These are phyloP conservation scores for Evernia prunastri DNA, from an alignment of 495 filamentous ascomycete genomes.

Conservation along the genomic window DNA sequence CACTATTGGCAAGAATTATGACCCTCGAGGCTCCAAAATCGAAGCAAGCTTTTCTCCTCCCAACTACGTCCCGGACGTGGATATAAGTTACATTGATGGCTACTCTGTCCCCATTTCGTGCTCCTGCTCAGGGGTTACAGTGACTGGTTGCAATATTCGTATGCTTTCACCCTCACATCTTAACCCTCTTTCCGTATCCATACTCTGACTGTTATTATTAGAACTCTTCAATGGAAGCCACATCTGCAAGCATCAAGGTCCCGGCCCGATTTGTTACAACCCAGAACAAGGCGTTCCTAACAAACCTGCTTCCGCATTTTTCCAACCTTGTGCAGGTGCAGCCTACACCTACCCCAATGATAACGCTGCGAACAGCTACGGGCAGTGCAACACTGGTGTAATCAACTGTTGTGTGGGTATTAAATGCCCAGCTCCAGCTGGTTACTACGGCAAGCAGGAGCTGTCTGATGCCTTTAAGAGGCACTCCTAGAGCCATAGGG, in stretches of 20 bases:
- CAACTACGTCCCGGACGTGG: constrained; percentile 20
- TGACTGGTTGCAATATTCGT: constrained; percentile 27
- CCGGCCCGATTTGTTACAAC: constrained; percentile 22
- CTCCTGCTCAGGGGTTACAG: constrained; percentile 23
- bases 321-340: constrained; percentile 25
- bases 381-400: constrained; percentile 21
- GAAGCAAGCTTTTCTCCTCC: constrained; percentile 17
- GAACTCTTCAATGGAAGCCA: constrained; percentile 23
- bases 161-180: no score
- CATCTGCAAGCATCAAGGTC: constrained; percentile 21
- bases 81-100: constrained; percentile 25
- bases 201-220: no score
- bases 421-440: constrained; percentile 11
- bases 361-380: constrained; percentile 23
- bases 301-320: constrained; percentile 23
- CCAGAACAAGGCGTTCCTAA: constrained; percentile 12
- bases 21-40: constrained; percentile 21
- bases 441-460: constrained; percentile 5
- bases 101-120: constrained; percentile 28
- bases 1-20: constrained; percentile 18
- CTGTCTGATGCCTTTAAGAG: neutral
- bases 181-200: neutral
- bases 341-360: constrained; percentile 31
- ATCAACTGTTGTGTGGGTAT: constrained; percentile 27
- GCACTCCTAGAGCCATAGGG: neutral